Evolutionary conservation across 2,329 filamentous ascomycete species (phyloP), one percentile per base, ranked within the genome.

Genomic region (Aspergillus carbonarius): DNA sequence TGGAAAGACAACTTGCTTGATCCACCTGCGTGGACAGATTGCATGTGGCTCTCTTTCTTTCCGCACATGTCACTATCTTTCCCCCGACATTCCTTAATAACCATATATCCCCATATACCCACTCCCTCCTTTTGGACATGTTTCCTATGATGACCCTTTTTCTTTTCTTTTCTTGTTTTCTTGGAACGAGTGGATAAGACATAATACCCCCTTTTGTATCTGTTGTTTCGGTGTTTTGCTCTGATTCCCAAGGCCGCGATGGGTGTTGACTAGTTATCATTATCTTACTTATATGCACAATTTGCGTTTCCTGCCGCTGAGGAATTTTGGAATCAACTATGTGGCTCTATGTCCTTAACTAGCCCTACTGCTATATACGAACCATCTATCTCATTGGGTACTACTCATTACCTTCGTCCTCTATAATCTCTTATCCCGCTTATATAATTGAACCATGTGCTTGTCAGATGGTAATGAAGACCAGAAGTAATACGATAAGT

Each of bases 1-100:
- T 76, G 50, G 75, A 76, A 60, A 70, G 73, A 51, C 74, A 74
- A 52, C 67, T 76, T 54, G 75, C 58, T 27, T 60, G 42, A 44
- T 30, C 39, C 23, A 5, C 17, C 37, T 25, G 18, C 23, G 9
- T 12, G 9, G 30, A 32, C 3, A 2, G 27, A 8, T 7, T 8
- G 27, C 27, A 30, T 30, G 27, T 30, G 25, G 25, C 25, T 27
- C 3, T 12, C 30, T 3, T 51, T 54, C 35, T 23, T 13, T 23
- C 23, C 17, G 35, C 42, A 13, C 40, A 40, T 35, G 8, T 42
- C 35, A 20, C 20, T 40, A 23, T 40, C 25, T 34, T 48, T 23
- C 23, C 23, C 23, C 23, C 23, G 23, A 23, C 23, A 23, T 23
- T 23, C 23, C 23, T 23, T 23, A 23, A 23, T 23, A 5, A 5